phyloP scores from a whole-genome alignment of 441 rosid species.

The Gossypium davidsonii region DNA sequence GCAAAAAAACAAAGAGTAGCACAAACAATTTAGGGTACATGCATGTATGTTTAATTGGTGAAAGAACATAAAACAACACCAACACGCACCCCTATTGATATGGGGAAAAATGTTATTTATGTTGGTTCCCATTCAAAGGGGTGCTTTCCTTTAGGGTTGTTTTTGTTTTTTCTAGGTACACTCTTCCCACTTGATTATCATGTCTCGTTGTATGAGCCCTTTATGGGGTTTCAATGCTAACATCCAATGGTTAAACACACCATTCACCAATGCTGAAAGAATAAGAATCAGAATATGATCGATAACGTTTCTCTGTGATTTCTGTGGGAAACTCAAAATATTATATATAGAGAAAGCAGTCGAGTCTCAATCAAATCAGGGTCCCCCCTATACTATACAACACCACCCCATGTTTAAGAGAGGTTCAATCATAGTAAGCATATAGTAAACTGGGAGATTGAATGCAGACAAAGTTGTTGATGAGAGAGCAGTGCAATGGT shows the following conservation, averaged over 20 bases:
- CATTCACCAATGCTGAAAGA: neutral
- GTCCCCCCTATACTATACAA: neutral
- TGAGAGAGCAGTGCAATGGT: neutral
- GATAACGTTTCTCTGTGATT: neutral
- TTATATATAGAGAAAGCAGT: neutral
- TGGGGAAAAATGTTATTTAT: neutral
- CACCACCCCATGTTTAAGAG: no score
- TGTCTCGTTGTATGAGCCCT: slow-evolving; percentile 3
- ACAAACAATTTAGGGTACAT: slow-evolving; percentile 3
- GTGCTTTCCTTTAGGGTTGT: neutral
- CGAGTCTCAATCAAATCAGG: slow-evolving; percentile 11
- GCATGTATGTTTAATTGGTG: neutral
- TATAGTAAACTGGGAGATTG: neutral
- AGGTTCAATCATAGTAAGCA: no score
- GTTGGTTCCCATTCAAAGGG: neutral
- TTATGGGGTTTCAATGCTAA: neutral
- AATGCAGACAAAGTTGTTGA: neutral
- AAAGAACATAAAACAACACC: neutral
- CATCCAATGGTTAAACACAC: neutral
- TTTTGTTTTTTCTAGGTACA: neutral
- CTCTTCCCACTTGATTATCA: neutral
- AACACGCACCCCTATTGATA: neutral
- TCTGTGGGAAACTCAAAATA: slow-evolving; percentile 5
- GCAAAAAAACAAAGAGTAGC: neutral
- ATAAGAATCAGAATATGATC: neutral